phyloP scores from a whole-genome alignment of 305 asterid species.

The Fraxinus xanthoxyloides region DNA sequence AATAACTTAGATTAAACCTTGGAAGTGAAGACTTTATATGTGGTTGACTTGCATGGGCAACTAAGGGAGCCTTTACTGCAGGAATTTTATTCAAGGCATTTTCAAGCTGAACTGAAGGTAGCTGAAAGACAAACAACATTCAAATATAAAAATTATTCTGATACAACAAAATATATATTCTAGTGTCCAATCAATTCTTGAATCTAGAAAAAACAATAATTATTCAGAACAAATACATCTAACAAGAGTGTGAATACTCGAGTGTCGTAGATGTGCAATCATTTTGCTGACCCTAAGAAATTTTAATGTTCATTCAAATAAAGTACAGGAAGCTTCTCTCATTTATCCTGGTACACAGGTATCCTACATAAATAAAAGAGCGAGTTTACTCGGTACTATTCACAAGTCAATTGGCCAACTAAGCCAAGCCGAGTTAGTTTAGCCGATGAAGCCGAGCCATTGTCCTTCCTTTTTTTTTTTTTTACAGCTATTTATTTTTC shows the following conservation, averaged over 20 bases:
- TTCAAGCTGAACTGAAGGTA: conserved; percentile 91
- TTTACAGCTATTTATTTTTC: no score
- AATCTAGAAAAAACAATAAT: background rate
- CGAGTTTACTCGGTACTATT: no score
- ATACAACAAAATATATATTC: conserved; percentile 4
- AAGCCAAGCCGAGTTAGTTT: no score
- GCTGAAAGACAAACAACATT: conserved; percentile 44
- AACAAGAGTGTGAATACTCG: background rate
- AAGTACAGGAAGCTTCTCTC: background rate
- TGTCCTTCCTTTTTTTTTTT: no score
- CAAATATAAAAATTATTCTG: conserved; percentile 4
- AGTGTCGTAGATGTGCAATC: background rate
- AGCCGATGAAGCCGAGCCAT: no score
- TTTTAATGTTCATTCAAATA: background rate
- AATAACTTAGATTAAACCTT: conserved; percentile 44
- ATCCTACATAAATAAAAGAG: no score
- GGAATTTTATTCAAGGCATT: conserved; percentile 72
- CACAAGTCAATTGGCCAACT: no score
- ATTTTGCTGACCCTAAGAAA: background rate
- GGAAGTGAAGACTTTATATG: conserved; percentile 83
- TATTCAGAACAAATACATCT: background rate
- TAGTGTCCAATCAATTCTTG: background rate
- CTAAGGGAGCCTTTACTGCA: conserved; percentile 76
- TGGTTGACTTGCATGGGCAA: conserved; percentile 83
- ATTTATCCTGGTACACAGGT: background rate